Base-by-base conservation (phyloP, 2,329 filamentous ascomycete genomes). In the Acrodontium crateriforme region DNA sequence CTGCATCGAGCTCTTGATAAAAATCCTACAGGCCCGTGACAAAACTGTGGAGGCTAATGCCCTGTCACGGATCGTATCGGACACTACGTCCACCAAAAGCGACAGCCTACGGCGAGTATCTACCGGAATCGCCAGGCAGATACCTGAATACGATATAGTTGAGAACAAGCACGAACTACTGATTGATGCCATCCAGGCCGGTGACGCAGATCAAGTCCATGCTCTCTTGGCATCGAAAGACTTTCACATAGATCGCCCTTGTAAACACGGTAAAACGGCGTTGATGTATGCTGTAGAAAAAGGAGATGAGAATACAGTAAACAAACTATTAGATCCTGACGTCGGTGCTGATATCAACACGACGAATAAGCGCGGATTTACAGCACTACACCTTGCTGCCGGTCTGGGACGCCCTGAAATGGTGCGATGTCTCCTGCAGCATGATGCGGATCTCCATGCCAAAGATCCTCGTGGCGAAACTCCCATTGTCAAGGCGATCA, bases 251-350 rank as follows among this genome's bases (percentile, higher is more conserved):
- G 36, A 40, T 23, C 25, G 32, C 13, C 16, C 31, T 5, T 34
- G 28, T 16, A 31, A 23, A 14, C 19, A 36, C 10, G 30, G 36
- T 19, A 44, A 38, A 28, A 38, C 39, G 4, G 18, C 38, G 9
- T 30, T 44, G 7, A 35, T 44, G 25, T 34, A 42, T 26, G 39
- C 38, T 2, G 39, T 44, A 7, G 37, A 40, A 18, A 27, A 26
- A 10, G 18, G 23, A 9, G 36, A 44, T 24, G 30, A 37, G 14
- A 30, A 12, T 9, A 38, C 32, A 2, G 31, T 44, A 5, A 30
- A 38, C 17, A 33, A 29, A 27, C 27, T 40, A 12, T 29, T 42
- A 7, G 40, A 37, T 22, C 32, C 40, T 11, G 25, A 28, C 11
- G 19, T 37, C 22, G 37, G 39, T 9, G 41, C 32, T 3, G 33